Base-by-base conservation (phyloP, 768 basidiomycete species). In the Mycena belliarum region DNA sequence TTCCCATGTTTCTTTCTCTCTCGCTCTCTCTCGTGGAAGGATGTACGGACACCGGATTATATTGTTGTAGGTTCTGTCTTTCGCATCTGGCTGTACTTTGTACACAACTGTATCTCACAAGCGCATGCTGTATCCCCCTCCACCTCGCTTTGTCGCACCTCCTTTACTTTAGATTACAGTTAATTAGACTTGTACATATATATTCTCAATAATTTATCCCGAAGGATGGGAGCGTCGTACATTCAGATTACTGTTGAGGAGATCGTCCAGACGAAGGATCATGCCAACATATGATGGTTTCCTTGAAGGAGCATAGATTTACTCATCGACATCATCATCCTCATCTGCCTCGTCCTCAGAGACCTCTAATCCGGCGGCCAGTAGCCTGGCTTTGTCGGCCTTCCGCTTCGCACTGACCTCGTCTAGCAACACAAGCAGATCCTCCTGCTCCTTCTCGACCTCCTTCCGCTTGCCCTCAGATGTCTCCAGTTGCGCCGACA, bases 391-490 rank as follows among this genome's bases (percentile, higher is more conserved):
- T 76, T 98, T 98, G 68, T 98, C 97, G 63, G 77, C 79, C 75
- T 82, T 83, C 50, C 95, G 80, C 74, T 99, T 99, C 62, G 76
- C 82, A 43, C 85, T 91, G 60, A 97, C 77, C 74, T 98, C 97
- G 66, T 98, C 97, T 4, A 99, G 76, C 29, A 98, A 73, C 12
- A 99, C 95, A 21, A 99, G 77, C 46, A 98, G 71, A 72, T 99
- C 96, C 69, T 98, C 96, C 65, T 98, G 95, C 70, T 99, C 96
- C 73, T 95, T 95, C 72, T 97, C 94, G 23, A 86, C 84, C 10
- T 97, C 94, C 63, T 83, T 87, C 47, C 83, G 81, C 69, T 87
- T 89, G 53, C 78, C 80, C 63, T 89, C 82, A 10, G 85, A 77
- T 1, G 72, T 74, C 41, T 73, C 70, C 9, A 93, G 69, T 52